phyloP scores from a whole-genome alignment of 768 basidiomycete genomes.

The Boletus rubescentipes region DNA sequence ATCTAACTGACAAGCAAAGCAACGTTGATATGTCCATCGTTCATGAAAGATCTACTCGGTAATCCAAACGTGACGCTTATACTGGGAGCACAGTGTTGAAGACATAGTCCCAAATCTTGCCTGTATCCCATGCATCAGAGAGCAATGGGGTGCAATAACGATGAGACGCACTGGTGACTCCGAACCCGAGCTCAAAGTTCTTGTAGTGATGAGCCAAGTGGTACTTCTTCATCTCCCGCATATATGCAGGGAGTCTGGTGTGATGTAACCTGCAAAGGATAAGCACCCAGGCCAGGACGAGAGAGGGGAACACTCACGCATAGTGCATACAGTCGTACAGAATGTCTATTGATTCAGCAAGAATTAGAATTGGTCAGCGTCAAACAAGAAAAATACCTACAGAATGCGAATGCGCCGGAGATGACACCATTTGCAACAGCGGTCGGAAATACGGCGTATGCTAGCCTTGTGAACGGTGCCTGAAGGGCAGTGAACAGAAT shows the following conservation, averaged over 20 bases:
- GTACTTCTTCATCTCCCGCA: constrained; percentile 94
- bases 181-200: constrained; percentile 96
- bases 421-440: constrained; percentile 91
- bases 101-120: constrained; percentile 92
- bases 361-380: background rate
- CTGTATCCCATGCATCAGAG: constrained; percentile 34
- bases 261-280: constrained; percentile 65
- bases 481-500: constrained; percentile 73
- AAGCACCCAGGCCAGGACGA: background rate
- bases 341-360: constrained; percentile 51
- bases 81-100: constrained; percentile 81
- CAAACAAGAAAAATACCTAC: constrained; percentile 40
- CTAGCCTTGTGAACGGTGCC: constrained; percentile 84
- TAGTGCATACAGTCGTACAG: constrained; percentile 92
- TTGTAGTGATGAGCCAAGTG: constrained; percentile 98
- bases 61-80: constrained; percentile 30
- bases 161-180: constrained; percentile 76
- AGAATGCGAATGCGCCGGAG: constrained; percentile 72
- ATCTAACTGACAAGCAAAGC: constrained; percentile 11
- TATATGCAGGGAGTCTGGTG: constrained; percentile 78
- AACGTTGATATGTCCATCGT: constrained; percentile 1
- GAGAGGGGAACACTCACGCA: constrained; percentile 53
- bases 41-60: background rate
- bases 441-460: constrained; percentile 76
- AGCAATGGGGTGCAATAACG: background rate